Percentiles rank a stretch among this genome's conserved stretches.
Evolutionary conservation across 352 stramenopile species (phyloP).

Genomic region (Phytophthora syringae): DNA sequence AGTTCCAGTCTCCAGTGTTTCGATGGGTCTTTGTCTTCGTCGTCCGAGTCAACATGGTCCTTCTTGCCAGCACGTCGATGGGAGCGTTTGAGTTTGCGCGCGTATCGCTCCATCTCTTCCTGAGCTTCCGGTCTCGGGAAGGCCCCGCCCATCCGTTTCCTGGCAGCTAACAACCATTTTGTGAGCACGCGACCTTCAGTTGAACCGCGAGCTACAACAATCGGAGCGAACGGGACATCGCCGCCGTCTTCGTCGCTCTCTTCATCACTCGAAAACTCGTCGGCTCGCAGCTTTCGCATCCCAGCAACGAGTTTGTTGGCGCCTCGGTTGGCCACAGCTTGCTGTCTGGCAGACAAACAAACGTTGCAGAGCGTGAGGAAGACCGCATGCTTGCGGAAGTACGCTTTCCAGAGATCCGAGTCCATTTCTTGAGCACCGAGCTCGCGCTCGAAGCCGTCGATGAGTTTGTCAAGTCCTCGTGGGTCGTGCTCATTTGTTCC

Average conservation of each 20-base stretch:
- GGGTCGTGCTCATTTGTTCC: constrained; percentile 73
- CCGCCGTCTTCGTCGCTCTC: constrained; percentile 77
- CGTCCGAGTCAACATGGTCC: constrained; percentile 75
- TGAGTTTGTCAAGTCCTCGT: constrained; percentile 78
- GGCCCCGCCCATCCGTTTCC: constrained; percentile 90
- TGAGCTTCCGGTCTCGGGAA: constrained; percentile 90
- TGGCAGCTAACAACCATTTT: constrained; percentile 94
- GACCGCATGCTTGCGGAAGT: constrained; percentile 93
- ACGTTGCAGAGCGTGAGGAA: constrained; percentile 96
- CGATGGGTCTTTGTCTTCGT: constrained; percentile 69
- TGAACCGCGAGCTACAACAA: constrained; percentile 91
- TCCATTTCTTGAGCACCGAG: constrained; percentile 91
- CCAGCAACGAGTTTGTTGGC: constrained; percentile 34
- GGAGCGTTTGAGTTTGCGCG: constrained; percentile 81
- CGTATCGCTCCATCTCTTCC: constrained; percentile 93
- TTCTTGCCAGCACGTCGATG: constrained; percentile 69
- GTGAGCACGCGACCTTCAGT: constrained; percentile 93
- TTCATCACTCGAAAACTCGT: constrained; percentile 94
- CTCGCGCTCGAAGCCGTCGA: constrained; percentile 74
- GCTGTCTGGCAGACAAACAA: constrained; percentile 67
- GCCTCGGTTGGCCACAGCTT: constrained; percentile 20
- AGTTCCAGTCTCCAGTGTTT: constrained; percentile 83
- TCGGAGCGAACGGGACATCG: constrained; percentile 89
- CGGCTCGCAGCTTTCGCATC: constrained; percentile 76
- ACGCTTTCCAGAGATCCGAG: constrained; percentile 95